Conservation (phyloP, 179 eudicot species). For the Amaranthus tricolor region DNA sequence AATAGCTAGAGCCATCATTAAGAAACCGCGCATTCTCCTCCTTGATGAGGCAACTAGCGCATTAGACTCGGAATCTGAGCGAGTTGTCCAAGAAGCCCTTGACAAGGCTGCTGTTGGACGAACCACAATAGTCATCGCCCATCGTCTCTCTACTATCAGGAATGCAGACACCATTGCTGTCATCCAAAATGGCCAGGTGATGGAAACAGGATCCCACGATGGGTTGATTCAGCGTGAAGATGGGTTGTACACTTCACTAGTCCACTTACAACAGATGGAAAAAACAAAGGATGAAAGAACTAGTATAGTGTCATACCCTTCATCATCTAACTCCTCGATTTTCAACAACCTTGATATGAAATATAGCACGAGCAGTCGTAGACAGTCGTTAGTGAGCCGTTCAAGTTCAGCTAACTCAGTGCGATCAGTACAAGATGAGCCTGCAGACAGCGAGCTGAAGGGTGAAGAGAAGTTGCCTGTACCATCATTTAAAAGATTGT, state of each 20-base stretch:
- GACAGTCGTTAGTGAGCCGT: conserved; percentile 50
- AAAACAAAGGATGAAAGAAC: background rate
- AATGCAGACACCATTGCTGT: conserved; percentile 53
- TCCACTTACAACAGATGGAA: conserved; percentile 46
- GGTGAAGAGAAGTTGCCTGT: conserved; percentile 16
- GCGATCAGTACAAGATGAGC: conserved; percentile 17
- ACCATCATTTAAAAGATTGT: conserved; percentile 65
- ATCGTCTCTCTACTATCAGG: conserved; percentile 62
- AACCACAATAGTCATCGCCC: conserved; percentile 61
- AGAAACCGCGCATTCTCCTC: conserved; percentile 53
- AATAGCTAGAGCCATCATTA: conserved; percentile 60
- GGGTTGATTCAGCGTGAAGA: conserved; percentile 30
- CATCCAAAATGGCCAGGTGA: conserved; percentile 50
- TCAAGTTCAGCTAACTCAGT: conserved; percentile 56
- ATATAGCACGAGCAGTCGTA: conserved; percentile 41
- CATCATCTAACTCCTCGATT: conserved; percentile 16
- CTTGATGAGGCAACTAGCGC: conserved; percentile 72
- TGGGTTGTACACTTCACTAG: conserved; percentile 42
- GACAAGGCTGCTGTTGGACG: conserved; percentile 58
- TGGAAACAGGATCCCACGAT: conserved; percentile 55
- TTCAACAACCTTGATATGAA: conserved; percentile 17
- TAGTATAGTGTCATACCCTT: background rate
- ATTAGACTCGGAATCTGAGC: conserved; percentile 56
- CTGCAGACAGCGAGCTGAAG: background rate
- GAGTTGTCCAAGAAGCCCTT: conserved; percentile 63